Base-by-base conservation (phyloP, 208 protist genomes). In the Kentomonas sorsogonicus region DNA sequence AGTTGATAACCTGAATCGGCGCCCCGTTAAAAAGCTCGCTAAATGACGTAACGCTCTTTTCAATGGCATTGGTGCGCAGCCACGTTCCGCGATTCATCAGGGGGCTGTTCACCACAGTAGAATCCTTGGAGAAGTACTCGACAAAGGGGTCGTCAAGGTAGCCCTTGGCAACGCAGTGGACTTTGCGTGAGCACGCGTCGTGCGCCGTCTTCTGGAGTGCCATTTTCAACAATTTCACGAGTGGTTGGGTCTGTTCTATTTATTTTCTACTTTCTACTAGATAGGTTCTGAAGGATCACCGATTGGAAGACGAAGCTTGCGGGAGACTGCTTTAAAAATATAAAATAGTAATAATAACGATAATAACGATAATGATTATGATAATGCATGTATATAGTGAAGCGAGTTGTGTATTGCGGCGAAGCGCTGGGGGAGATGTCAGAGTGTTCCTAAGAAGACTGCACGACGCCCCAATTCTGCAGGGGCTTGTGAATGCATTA, bases 61-160 rank as follows among this genome's bases (percentile, higher is more conserved):
- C 85, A 58, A 95, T 85, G 7, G 86, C 89, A 13, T 62, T 83
- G 0, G 86, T 89, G 23, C 89, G 79, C 44, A 95, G 74, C 89
- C 89, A 95, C 38, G 83, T 93, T 4, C 89, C 89, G 47, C 89
- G 79, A 41, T 95, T 95, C 89, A 95, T 95, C 16, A 95, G 59
- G 4, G 89, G 89, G 53, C 89, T 95, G 68, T 95, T 95, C 29
- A 95, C 69, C 22, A 93, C 82, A 2, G 89, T 95, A 33, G 67
- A 66, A 60, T 95, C 89, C 47, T 78, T 79, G 3, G 79, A 66
- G 54, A 95, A 93, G 39, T 77, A 85, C 16, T 62, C 51, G 26
- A 86, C 83, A 63, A 91, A 95, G 1, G 89, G 89, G 53, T 95
- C 89, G 51, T 90, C 75, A 13, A 95, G 69, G 63, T 95, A 95